phyloP scores from a whole-genome alignment of 106 monocot species.

The Posidonia australis region DNA sequence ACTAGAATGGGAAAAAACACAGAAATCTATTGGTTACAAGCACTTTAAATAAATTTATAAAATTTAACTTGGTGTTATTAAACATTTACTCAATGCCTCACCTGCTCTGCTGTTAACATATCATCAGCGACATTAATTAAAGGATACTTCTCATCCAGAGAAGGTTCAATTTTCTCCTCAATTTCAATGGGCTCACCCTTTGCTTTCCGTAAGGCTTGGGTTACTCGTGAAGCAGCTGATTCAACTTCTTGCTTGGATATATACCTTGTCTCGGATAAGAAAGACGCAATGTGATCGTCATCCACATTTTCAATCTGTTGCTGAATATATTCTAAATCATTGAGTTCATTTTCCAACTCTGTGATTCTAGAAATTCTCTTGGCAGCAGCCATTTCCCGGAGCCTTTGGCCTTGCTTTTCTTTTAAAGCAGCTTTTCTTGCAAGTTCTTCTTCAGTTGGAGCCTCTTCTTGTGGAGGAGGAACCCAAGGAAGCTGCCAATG shows the following conservation, averaged over 20 bases:
- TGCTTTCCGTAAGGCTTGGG: conserved; percentile 72
- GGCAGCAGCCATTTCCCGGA: conserved; percentile 89
- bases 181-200: conserved; percentile 59
- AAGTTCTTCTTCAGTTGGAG: conserved; percentile 77
- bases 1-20: background rate
- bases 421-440: conserved; percentile 87
- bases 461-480: conserved; percentile 69
- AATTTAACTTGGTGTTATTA: background rate
- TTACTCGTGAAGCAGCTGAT: conserved; percentile 39
- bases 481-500: conserved; percentile 91
- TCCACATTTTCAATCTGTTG: conserved; percentile 64
- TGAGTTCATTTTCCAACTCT: conserved; percentile 67
- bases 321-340: conserved; percentile 46
- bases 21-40: no score
- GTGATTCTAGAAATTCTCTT: conserved; percentile 50
- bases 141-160: conserved; percentile 63
- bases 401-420: conserved; percentile 77
- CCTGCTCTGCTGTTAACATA: conserved; percentile 81
- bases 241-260: conserved; percentile 70
- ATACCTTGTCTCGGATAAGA: conserved; percentile 41
- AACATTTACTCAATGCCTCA: conserved; percentile 2
- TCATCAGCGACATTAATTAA: conserved; percentile 60
- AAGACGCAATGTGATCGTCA: conserved; percentile 38
- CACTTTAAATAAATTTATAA: no score
- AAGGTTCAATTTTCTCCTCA: conserved; percentile 62